Base-by-base conservation (phyloP, 192 early-diverging fungal species). In the Phycomyces blakesleeanus region DNA sequence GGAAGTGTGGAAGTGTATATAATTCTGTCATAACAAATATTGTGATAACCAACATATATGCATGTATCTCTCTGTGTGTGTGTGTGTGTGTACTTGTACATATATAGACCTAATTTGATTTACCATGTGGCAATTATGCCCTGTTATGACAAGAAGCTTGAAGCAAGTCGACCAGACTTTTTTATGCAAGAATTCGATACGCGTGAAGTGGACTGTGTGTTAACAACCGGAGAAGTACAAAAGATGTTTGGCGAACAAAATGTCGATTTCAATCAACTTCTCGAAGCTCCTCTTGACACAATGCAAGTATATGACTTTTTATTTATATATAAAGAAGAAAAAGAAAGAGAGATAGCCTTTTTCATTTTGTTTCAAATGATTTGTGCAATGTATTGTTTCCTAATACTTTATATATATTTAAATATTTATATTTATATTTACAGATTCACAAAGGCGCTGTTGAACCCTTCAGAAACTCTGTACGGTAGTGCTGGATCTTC, bases 141-240 rank as follows among this genome's bases (percentile, higher is more conserved):
- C 34, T 99, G 97, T 75, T 99, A 95, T 61, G 97, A 99, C 74
- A 99, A 98, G 71, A 99, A 99, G 76, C 83, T 99, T 16, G 97
- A 99, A 75, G 97, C 95, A 0, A 95, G 93, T 27, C 83, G 97
- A 16, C 77, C 81, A 37, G 94, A 98, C 66, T 98, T 99, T 68
- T 93, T 90, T 78, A 82, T 73, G 60, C 90, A 94, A 61, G 42
- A 89, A 25, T 93, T 86, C 68, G 57, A 82, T 49, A 93, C 93
- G 0, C 85, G 93, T 24, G 97, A 99, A 67, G 93, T 98, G 1
- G 97, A 99, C 71, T 95, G 93, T 68, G 97, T 99, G 9, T 85
- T 99, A 21, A 93, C 97, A 0, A 94, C 97, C 0, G 89, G 90
- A 16, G 96, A 99, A 76, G 80, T 98, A 34, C 95, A 95, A 57